Base-by-base conservation (phyloP, 257 asterid species). In the Ophiorrhiza pumila region DNA sequence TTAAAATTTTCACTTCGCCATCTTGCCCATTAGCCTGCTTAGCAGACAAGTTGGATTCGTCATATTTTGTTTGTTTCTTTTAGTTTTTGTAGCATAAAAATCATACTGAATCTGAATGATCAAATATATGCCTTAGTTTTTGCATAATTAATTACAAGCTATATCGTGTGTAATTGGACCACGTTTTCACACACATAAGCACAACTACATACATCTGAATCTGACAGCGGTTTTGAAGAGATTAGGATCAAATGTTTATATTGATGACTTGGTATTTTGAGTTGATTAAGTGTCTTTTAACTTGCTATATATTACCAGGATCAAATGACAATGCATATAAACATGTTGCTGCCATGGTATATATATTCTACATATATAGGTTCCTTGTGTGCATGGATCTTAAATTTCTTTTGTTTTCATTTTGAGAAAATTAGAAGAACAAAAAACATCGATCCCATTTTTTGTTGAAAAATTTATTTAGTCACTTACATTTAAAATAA, bases 1-100 rank as follows among this genome's bases (percentile, higher is more conserved):
- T 53, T 25, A 50, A 35, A 17, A 56, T 62, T 29, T 69, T 59
- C 45, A 57, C 58, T 69, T 63, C 23, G 42, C 60, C 69, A 41
- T 66, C 58, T 65, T 47, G 18, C n/a, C 41, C 22, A 15, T 66
- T 53, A 23, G 64, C 67, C 23, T 57, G 4, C 56, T 31, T 22
- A 37, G 25, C 52, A 5, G 65, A 53, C 64, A 69, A 53, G 27
- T n/a, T 53, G 23, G 20, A 55, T 25, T 3, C 1, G 66, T 70
- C 17, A 12, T 64, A 39, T 41, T 22, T 53, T 4, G 9, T 31
- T n/a, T n/a, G 35, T 56, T 64, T 41, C 23, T 15, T 56, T 42
- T 45, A 23, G 2, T 56, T 10, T 53, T 69, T 13, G 13, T 27
- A 12, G 7, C 22, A 10, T 9, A 14, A 53, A 4, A 55, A 25